Percentiles rank a stretch among this genome's conserved stretches.
Conservation (phyloP, 2,329 filamentous ascomycete genomes). For the Pestalotiopsis sp. region DNA sequence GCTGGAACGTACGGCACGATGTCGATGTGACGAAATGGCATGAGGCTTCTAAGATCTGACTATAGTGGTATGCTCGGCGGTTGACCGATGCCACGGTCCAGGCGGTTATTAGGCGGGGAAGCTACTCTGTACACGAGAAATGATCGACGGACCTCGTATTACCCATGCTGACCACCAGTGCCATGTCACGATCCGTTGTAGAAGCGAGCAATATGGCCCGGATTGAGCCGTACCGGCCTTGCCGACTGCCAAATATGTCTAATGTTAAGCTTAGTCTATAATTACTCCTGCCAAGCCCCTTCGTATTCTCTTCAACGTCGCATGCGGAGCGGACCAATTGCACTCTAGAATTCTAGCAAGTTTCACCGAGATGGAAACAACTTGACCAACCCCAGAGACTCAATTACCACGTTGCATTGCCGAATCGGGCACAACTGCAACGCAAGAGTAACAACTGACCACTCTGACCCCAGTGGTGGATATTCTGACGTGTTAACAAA, state of each 20-base stretch:
- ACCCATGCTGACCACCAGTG: neutral
- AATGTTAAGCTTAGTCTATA: neutral
- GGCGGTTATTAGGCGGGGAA: neutral
- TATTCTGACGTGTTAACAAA: neutral
- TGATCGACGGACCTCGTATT: neutral
- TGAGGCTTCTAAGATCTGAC: neutral
- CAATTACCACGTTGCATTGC: neutral
- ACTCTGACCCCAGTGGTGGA: neutral
- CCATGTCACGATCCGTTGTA: neutral
- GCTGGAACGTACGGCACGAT: neutral
- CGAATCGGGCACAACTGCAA: neutral
- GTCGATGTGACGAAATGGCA: neutral
- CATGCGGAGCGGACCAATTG: neutral
- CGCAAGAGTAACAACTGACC: neutral
- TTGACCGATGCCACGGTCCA: neutral
- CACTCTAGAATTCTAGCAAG: neutral
- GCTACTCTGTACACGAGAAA: neutral
- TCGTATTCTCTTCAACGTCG: neutral
- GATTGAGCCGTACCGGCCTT: neutral
- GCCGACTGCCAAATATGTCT: neutral
- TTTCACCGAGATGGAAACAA: neutral
- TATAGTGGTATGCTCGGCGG: neutral
- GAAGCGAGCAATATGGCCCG: neutral
- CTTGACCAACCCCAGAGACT: neutral
- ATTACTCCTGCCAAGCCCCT: neutral